Conservation (phyloP, 1,139 yeast genomes). For the Saccharomyces pastorianus region DNA sequence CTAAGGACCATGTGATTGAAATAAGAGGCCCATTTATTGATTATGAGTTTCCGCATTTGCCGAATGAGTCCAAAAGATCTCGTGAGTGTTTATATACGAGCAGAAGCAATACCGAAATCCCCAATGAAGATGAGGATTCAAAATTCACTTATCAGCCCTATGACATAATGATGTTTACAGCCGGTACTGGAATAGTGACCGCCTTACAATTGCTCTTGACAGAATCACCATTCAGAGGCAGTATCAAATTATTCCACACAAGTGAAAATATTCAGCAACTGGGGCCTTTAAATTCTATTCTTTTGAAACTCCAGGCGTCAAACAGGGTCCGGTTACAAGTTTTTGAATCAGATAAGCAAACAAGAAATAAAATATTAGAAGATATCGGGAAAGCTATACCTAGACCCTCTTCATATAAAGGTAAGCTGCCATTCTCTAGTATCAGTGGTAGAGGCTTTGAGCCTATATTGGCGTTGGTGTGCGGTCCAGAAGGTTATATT, state of each 20-base stretch:
- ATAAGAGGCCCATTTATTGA: constrained; percentile 78
- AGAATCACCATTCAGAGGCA: constrained; percentile 72
- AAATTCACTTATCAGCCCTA: constrained; percentile 40
- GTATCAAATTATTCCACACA: constrained; percentile 58
- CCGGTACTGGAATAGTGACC: constrained; percentile 90
- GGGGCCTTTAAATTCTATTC: constrained; percentile 47
- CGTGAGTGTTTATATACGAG: constrained; percentile 55
- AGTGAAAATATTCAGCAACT: constrained; percentile 51
- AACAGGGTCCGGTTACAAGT: constrained; percentile 56
- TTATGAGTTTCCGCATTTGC: constrained; percentile 57
- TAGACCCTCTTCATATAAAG: constrained; percentile 14
- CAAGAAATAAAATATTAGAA: constrained; percentile 33
- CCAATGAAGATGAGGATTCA: constrained; percentile 34
- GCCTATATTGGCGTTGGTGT: constrained; percentile 40
- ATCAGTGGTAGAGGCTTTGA: constrained; percentile 8
- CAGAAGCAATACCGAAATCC: constrained; percentile 8
- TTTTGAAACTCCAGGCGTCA: constrained; percentile 58
- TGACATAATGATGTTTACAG: constrained; percentile 55
- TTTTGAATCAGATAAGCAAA: constrained; percentile 35
- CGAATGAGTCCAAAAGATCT: constrained; percentile 49
- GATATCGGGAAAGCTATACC: constrained; percentile 32
- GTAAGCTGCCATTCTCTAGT: constrained; percentile 25
- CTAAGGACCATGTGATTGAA: constrained; percentile 63
- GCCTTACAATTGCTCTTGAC: constrained; percentile 58
- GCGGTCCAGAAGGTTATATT: constrained; percentile 88